phyloP scores from a whole-genome alignment of 1,284 basidiomycete species.

The Pseudozyma sp. region DNA sequence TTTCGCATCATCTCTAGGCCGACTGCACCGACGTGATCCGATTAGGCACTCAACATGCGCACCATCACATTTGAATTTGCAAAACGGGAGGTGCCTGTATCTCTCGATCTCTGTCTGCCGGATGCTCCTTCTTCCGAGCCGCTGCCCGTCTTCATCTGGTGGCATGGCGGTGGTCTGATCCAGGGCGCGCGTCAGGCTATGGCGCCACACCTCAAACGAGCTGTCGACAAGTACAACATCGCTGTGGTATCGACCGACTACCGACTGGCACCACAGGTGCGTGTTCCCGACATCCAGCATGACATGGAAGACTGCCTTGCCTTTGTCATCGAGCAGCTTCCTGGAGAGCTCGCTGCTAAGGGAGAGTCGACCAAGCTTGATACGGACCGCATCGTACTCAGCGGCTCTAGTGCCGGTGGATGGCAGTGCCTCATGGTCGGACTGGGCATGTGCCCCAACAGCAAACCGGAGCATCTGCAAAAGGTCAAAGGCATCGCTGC shows the following conservation, averaged over 20 bases:
- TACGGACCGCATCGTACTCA: constrained; percentile 34
- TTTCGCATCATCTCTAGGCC: not conserved
- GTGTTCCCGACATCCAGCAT: constrained; percentile 43
- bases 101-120: constrained; percentile 47
- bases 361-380: constrained; percentile 32
- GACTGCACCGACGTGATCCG: too few relatives aligned
- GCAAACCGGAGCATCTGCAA: constrained; percentile 19
- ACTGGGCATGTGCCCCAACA: constrained; percentile 45
- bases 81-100: constrained; percentile 34
- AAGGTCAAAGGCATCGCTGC: constrained; percentile 41
- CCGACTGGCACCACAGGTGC: constrained; percentile 48
- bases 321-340: constrained; percentile 40
- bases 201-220: constrained; percentile 45
- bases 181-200: constrained; percentile 44
- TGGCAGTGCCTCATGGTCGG: constrained; percentile 52
- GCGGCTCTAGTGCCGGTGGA: constrained; percentile 50
- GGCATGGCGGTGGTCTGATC: constrained; percentile 52
- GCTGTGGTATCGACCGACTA: constrained; percentile 53
- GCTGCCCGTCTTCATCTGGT: constrained; percentile 48
- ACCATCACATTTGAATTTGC: constrained; percentile 41
- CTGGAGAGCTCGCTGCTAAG: constrained; percentile 18
- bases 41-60: constrained; percentile 15
- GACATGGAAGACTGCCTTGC: constrained; percentile 46
- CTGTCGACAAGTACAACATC: constrained; percentile 46
- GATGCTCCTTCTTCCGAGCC: constrained; percentile 21